These are phyloP conservation scores for Sextonia rubra DNA, from an alignment of 164 flowering plant species.

Conservation along the genomic window DNA sequence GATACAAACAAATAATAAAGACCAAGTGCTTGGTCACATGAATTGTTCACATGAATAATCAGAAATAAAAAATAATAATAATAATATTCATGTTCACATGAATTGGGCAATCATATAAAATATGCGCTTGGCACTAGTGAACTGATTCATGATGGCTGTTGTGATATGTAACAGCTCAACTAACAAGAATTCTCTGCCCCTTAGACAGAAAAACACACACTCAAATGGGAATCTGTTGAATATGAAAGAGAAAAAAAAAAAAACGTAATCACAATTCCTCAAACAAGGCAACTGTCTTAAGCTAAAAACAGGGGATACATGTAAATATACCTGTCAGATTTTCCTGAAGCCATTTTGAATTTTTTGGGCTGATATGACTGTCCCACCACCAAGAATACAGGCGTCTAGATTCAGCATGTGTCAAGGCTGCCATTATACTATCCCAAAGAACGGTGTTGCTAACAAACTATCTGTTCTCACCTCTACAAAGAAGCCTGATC, in stretches of 20 bases:
- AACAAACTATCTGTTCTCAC: slow-evolving; percentile 4
- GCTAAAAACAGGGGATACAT: neutral
- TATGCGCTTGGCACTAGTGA: neutral
- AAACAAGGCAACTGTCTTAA: neutral
- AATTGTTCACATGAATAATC: no score
- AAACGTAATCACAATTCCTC: neutral
- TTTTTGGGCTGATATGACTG: slow-evolving; percentile 94
- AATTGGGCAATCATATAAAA: neutral
- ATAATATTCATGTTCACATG: neutral
- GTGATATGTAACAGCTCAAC: neutral
- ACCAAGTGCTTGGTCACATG: neutral
- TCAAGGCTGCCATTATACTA: slow-evolving; percentile 48
- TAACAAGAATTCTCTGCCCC: neutral
- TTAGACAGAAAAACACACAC: neutral
- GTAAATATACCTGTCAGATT: slow-evolving; percentile 42
- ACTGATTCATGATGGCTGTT: neutral
- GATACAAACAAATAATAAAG: neutral
- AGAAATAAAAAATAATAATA: neutral
- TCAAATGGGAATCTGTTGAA: neutral
- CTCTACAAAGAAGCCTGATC: slow-evolving; percentile 1
- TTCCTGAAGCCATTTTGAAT: slow-evolving; percentile 96
- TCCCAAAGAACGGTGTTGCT: slow-evolving; percentile 8
- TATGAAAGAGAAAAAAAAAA: neutral
- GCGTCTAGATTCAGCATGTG: slow-evolving; percentile 41
- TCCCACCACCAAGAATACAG: slow-evolving; percentile 98